A percentile compares a stretch with the other conserved stretches of the same genome.
These are phyloP conservation scores for Podaxis carcinomalis DNA, from an alignment of 768 basidiomycete species.

Conservation along the genomic window DNA sequence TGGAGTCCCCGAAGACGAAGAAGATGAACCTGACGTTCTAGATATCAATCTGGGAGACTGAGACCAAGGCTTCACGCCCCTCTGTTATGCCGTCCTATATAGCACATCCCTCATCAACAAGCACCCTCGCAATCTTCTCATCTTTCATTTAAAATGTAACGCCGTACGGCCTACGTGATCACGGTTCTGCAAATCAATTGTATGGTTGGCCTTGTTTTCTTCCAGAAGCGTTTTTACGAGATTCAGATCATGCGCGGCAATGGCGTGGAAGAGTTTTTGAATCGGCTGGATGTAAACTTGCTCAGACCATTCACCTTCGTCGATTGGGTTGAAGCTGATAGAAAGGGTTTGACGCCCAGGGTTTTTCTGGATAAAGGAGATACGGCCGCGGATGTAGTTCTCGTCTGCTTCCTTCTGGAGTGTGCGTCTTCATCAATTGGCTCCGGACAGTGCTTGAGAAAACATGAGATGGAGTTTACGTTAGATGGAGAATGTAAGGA, in stretches of 20 bases:
- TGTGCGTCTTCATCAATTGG: conserved; percentile 48
- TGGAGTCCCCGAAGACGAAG: conserved; percentile 44
- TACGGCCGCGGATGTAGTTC: conserved; percentile 47
- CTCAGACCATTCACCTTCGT: conserved; percentile 61
- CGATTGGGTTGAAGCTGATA: conserved; percentile 63
- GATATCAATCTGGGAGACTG: conserved; percentile 52
- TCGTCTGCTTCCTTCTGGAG: conserved; percentile 52
- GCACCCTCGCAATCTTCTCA: conserved; percentile 40
- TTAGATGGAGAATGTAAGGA: not conserved
- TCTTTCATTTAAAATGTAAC: conserved; percentile 49
- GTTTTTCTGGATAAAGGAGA: conserved; percentile 54
- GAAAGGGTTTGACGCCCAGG: conserved; percentile 59
- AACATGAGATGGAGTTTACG: not conserved
- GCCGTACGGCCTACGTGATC: conserved; percentile 61
- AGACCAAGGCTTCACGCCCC: conserved; percentile 52
- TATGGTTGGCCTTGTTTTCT: conserved; percentile 31
- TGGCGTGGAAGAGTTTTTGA: conserved; percentile 53
- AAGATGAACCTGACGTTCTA: conserved; percentile 48
- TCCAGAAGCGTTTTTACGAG: conserved; percentile 27
- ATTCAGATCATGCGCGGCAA: conserved; percentile 36
- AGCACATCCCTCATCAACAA: conserved; percentile 52
- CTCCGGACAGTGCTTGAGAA: conserved; percentile 45
- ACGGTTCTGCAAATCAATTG: conserved; percentile 44
- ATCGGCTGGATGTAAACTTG: conserved; percentile 55
- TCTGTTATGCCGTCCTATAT: conserved; percentile 46